Percentiles rank a stretch among this genome's conserved stretches.
phyloP scores from a whole-genome alignment of 768 basidiomycete genomes.

The Rhizopogon vesiculosus region DNA sequence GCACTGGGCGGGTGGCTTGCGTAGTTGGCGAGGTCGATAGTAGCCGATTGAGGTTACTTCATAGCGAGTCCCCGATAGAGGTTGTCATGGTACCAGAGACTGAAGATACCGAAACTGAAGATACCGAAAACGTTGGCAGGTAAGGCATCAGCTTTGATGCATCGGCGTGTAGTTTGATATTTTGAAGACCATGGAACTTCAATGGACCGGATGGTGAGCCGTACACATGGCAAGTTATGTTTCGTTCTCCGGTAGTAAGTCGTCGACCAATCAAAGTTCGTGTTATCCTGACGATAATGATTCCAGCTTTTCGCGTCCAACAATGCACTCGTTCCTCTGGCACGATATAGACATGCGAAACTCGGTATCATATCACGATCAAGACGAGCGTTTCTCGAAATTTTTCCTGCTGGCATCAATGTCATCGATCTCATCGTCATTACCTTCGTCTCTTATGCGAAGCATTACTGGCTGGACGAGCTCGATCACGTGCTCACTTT shows the following conservation, averaged over 20 bases:
- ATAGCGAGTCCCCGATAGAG: slow-evolving; percentile 1
- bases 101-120: not conserved
- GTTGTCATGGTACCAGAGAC: slow-evolving; percentile 12
- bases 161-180: not conserved
- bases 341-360: slow-evolving; percentile 32
- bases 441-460: slow-evolving; percentile 3
- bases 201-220: slow-evolving; percentile 27
- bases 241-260: slow-evolving; percentile 32
- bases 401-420: slow-evolving; percentile 27
- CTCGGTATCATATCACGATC: slow-evolving; percentile 32
- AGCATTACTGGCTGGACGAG: slow-evolving; percentile 2
- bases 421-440: slow-evolving; percentile 26
- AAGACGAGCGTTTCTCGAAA: slow-evolving; percentile 31
- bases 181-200: slow-evolving; percentile 33
- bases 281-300: not conserved
- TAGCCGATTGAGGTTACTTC: slow-evolving; percentile 20
- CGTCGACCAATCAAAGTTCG: not conserved
- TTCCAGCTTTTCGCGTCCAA: slow-evolving; percentile 29
- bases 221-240: slow-evolving; percentile 36
- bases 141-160: slow-evolving; percentile 7
- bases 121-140: slow-evolving; percentile 13
- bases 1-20: slow-evolving; percentile 27
- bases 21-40: slow-evolving; percentile 30
- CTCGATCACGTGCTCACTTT: not conserved
- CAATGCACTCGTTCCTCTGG: slow-evolving; percentile 22